These are phyloP conservation scores for Verticillium isaacii DNA, from an alignment of 2,329 filamentous ascomycete genomes.

Conservation along the genomic window DNA sequence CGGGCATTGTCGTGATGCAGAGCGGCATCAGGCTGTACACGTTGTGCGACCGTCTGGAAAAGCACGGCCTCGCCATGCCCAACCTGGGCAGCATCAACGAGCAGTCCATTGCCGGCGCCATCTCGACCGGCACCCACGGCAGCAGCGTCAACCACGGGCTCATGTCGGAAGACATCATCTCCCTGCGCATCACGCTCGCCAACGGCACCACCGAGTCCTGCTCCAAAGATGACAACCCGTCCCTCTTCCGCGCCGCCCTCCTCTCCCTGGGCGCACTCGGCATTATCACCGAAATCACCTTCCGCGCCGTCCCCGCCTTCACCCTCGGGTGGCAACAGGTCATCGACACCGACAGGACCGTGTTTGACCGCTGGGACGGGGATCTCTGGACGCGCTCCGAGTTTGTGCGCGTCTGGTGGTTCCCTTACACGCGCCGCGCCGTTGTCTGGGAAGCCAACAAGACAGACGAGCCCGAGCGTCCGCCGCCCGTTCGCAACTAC, in stretches of 20 bases:
- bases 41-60: slow-evolving; percentile 69
- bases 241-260: slow-evolving; percentile 84
- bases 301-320: slow-evolving; percentile 74
- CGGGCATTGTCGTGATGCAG: slow-evolving; percentile 69
- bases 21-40: slow-evolving; percentile 80
- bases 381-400: slow-evolving; percentile 79
- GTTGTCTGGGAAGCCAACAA: slow-evolving; percentile 88
- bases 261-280: slow-evolving; percentile 86
- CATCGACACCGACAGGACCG: slow-evolving; percentile 62
- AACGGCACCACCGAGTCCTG: slow-evolving; percentile 73
- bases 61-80: slow-evolving; percentile 75
- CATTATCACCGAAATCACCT: slow-evolving; percentile 84
- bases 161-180: slow-evolving; percentile 71
- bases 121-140: slow-evolving; percentile 90
- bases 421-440: slow-evolving; percentile 83
- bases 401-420: slow-evolving; percentile 96
- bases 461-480: slow-evolving; percentile 55
- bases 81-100: slow-evolving; percentile 94
- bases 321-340: slow-evolving; percentile 85
- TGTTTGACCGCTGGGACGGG: slow-evolving; percentile 67
- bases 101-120: slow-evolving; percentile 88
- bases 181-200: slow-evolving; percentile 75
- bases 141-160: slow-evolving; percentile 80
- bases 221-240: slow-evolving; percentile 61
- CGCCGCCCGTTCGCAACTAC: slow-evolving; percentile 69